Conservation (phyloP, 2,329 filamentous ascomycete genomes). For the Alternaria brassicae region DNA sequence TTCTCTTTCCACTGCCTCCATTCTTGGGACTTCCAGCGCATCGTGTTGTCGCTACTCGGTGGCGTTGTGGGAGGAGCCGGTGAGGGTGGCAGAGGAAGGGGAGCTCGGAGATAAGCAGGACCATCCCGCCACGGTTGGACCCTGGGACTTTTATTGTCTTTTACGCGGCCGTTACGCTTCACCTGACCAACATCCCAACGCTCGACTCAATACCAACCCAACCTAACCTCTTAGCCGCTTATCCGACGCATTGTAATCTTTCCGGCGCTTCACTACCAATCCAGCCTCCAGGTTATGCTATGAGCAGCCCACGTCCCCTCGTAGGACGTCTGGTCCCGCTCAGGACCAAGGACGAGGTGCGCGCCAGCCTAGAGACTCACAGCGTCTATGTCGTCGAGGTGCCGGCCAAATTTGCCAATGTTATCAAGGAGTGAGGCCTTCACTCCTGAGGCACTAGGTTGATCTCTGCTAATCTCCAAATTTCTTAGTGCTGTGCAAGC, state of each 20-base stretch:
- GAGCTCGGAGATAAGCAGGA: conserved; percentile 15
- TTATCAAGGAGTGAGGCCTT: conserved; percentile 71
- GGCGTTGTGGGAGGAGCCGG: background rate
- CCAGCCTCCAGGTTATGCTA: conserved; percentile 29
- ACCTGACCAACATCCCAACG: background rate
- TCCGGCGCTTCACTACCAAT: conserved; percentile 1
- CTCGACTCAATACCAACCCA: background rate
- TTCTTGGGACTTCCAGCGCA: background rate
- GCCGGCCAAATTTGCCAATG: conserved; percentile 74
- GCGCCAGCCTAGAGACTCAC: conserved; percentile 60
- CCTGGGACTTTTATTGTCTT: conserved; percentile 20
- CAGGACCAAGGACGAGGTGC: conserved; percentile 60
- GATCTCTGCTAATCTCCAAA: conserved; percentile 25
- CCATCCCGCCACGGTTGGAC: conserved; percentile 18
- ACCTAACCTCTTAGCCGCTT: background rate
- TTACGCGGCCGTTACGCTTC: background rate
- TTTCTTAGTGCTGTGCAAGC: conserved; percentile 55
- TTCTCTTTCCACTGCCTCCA: background rate
- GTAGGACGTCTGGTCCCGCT: conserved; percentile 48
- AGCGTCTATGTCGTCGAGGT: conserved; percentile 75
- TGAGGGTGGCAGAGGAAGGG: conserved; percentile 6
- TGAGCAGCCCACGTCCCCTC: conserved; percentile 30
- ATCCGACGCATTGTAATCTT: conserved; percentile 10
- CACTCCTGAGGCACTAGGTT: conserved; percentile 16
- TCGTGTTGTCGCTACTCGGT: background rate